Evolutionary conservation across 129 eudicot species (phyloP).

Genomic region (Erigeron canadensis): DNA sequence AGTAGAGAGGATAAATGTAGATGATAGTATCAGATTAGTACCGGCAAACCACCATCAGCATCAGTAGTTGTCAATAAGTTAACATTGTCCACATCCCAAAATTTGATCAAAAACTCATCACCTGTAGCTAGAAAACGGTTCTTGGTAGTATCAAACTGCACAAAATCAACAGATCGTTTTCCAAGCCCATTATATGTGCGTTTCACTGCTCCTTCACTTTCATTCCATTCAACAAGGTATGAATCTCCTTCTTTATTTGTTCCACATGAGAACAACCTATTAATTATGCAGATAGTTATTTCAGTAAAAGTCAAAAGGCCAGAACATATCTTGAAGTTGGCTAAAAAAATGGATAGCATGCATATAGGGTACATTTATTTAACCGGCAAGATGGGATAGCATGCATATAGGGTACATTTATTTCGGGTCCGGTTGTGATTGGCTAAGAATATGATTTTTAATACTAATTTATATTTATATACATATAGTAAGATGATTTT

Average conservation of each 20-base stretch:
- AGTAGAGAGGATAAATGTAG: background rate
- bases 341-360: background rate
- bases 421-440: too few species aligned
- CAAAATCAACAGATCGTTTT: conserved; percentile 67
- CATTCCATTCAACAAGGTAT: conserved; percentile 83
- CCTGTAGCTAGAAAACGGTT: conserved; percentile 81
- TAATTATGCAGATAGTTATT: conserved; percentile 5
- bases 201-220: conserved; percentile 81
- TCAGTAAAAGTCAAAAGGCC: conserved; percentile 14
- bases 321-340: background rate
- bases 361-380: background rate
- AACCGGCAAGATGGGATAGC: too few species aligned
- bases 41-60: conserved; percentile 80
- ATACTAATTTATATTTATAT: too few species aligned
- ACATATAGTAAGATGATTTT: too few species aligned
- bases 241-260: conserved; percentile 87
- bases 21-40: conserved; percentile 29
- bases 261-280: conserved; percentile 85
- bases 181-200: conserved; percentile 72
- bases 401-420: background rate
- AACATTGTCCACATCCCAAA: conserved; percentile 82
- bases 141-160: conserved; percentile 75
- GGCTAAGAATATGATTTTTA: background rate
- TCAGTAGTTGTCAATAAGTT: conserved; percentile 55
- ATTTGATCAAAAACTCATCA: conserved; percentile 62